Evolutionary conservation across 768 basidiomycete genomes (phyloP), one percentile per base, ranked within the genome.

Genomic region (Psilocybe cyanescens): DNA sequence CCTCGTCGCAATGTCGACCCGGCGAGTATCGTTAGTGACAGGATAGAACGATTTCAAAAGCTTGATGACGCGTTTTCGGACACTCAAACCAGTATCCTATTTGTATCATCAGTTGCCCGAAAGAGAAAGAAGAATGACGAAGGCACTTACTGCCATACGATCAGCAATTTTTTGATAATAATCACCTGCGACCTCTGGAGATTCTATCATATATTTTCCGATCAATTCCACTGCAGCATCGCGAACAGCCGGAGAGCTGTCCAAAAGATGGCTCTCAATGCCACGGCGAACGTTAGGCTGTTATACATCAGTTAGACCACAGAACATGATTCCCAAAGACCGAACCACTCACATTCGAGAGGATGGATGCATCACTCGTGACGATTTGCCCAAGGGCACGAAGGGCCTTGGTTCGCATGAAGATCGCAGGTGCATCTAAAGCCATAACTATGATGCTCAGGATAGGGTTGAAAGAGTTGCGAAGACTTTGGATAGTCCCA

Each of bases 141-240:
- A 24, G 24, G 24, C 24, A 77, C 86, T 72, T 75, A 97, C 96
- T 41, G 92, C 91, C 65, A 97, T 94, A 4, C 97, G 90, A 61
- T 94, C 92, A 1, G 92, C 87, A 56, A 99, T 92, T 72, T 88
- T 88, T 50, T 83, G 81, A 68, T 96, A 97, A 76, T 99, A 99
- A 67, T 95, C 88, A 3, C 85, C 85, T 0, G 92, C 94, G n/a
- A 99, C 88, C 58, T 89, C 88, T 0, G 94, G 93, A 0, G 90
- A 88, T 62, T 94, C 90, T 37, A 95, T 86, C 80, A 99, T 89
- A 69, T 99, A 97, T 76, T 95, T 97, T n/a, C 97, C 97, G 59
- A 99, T 93, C 59, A 99, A 78, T 70, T 99, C 97, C 12, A 99
- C 93, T 4, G 97, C 95, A 4, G 95, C 95, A 71, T 99, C 97